Conservation (phyloP, 2,329 filamentous ascomycete species). For the Didymella segeticola region DNA sequence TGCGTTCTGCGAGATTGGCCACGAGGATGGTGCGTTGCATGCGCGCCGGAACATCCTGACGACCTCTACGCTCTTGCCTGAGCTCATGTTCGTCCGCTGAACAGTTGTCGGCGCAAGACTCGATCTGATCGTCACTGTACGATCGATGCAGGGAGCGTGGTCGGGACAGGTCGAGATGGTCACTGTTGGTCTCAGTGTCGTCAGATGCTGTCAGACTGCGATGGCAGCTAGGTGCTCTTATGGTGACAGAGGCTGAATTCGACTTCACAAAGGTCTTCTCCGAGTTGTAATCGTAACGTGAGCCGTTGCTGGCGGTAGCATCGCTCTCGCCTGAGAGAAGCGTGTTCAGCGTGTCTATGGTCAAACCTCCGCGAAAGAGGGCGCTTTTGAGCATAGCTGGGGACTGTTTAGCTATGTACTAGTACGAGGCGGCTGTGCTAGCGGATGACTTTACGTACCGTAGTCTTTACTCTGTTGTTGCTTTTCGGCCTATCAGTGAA, state of each 20-base stretch:
- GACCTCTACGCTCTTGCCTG: slow-evolving; percentile 3
- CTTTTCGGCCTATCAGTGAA: slow-evolving; percentile 28
- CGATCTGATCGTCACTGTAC: slow-evolving; percentile 26
- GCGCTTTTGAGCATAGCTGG: slow-evolving; percentile 56
- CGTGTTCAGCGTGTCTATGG: slow-evolving; percentile 57
- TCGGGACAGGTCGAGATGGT: slow-evolving; percentile 19
- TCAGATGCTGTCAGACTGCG: slow-evolving; percentile 25
- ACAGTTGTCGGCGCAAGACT: slow-evolving; percentile 23
- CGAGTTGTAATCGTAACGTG: slow-evolving; percentile 22
- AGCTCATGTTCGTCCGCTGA: slow-evolving; percentile 27
- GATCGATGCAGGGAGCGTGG: slow-evolving; percentile 21
- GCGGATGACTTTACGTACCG: slow-evolving; percentile 51
- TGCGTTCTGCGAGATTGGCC: slow-evolving; percentile 65
- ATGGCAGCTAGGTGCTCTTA: slow-evolving; percentile 9
- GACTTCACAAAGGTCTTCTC: slow-evolving; percentile 22
- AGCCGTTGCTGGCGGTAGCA: slow-evolving; percentile 21
- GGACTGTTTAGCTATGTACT: slow-evolving; percentile 2
- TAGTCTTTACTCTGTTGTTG: slow-evolving; percentile 59
- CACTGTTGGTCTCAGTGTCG: slow-evolving; percentile 28
- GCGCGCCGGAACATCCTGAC: slow-evolving; percentile 29
- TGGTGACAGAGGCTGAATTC: slow-evolving; percentile 15
- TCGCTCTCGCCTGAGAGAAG: slow-evolving; percentile 46
- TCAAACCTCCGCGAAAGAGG: slow-evolving; percentile 59
- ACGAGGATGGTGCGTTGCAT: slow-evolving; percentile 67
- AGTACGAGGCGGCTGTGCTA: background rate